Evolutionary conservation across 352 stramenopile genomes (phyloP), one percentile per base, ranked within the genome.

Genomic region (Phytopythium aichiense): DNA sequence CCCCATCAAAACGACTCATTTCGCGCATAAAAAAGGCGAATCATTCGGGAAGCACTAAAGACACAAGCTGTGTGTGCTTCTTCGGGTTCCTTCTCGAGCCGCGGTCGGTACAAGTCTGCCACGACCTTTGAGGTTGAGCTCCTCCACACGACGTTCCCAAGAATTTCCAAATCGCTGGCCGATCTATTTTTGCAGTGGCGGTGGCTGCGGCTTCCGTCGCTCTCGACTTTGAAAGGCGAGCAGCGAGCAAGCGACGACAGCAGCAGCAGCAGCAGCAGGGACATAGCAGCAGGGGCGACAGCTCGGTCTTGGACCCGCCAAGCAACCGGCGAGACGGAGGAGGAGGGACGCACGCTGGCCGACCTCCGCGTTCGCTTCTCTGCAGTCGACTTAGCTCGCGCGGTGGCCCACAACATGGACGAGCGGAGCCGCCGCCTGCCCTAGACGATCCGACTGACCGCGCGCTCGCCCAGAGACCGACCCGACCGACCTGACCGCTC

Each of bases 361-460:
- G 35, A 40, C 9, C 35, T 40, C 2, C 12, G 35, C 33, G 33
- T 7, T 5, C 33, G 33, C 33, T 38, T 2, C 35, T 40, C 35
- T 8, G 8, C 12, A 5, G 0, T 49, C 7, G 42, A 49, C 42
- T 23, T 9, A 2, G 42, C 42, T n/a, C 42, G 42, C 18, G 20
- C 7, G 42, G 12, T 45, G 38, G 38, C 38, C 38, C 42, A 49
- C 23, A 58, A 58, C 52, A 58, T 58, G 52, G 38, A 45, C 20
- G 40, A 35, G 55, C 25, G 7, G 37, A 37, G 18, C 40, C 2
- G 23, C 16, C 25, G 30, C n/a, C 38, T 49, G 55, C 22, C 5
- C 28, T 60, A 60, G 35, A n/a, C 48, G 48, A 54, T 2, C 13
- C 48, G 25, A 40, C 35, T 40, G 35, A 54, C 25, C 48, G 16